Evolutionary conservation across 148 eudicot species (phyloP).

Genomic region (Vaccinium corymbosum): DNA sequence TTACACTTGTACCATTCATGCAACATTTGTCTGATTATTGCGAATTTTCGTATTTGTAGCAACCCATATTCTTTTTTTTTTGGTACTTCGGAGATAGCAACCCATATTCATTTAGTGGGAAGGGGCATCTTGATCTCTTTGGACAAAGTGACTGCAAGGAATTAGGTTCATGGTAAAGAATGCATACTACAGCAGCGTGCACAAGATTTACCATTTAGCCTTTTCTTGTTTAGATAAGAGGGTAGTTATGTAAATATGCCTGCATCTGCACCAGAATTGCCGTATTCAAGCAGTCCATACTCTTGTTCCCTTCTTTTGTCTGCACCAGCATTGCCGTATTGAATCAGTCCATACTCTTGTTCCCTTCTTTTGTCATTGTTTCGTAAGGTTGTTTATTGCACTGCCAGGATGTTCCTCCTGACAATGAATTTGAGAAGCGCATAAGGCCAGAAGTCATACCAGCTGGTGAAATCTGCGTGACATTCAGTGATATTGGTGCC

Average conservation of each 20-base stretch:
- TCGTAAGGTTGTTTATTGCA: background rate
- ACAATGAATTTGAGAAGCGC: slow-evolving; percentile 94
- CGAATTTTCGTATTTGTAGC: background rate
- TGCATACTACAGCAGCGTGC: background rate
- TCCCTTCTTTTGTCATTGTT: background rate
- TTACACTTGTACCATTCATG: background rate
- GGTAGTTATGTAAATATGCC: background rate
- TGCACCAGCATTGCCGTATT: background rate
- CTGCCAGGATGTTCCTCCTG: slow-evolving; percentile 64
- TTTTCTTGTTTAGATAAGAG: background rate
- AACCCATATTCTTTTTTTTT: background rate
- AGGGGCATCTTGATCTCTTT: background rate
- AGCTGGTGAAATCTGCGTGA: slow-evolving; percentile 75
- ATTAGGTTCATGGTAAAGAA: background rate
- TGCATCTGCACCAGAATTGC: background rate
- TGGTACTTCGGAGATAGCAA: background rate
- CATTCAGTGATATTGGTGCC: slow-evolving; percentile 87
- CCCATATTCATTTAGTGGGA: background rate
- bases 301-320: background rate
- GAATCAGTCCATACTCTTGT: background rate
- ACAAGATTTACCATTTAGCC: background rate
- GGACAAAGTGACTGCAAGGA: background rate
- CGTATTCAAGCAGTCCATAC: background rate
- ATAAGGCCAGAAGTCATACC: slow-evolving; percentile 92
- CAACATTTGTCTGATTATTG: background rate